Percentiles rank a stretch among this genome's conserved stretches.
Evolutionary conservation across 371 early-diverging fungal species (phyloP).

Genomic region (Umbelopsis sp.): DNA sequence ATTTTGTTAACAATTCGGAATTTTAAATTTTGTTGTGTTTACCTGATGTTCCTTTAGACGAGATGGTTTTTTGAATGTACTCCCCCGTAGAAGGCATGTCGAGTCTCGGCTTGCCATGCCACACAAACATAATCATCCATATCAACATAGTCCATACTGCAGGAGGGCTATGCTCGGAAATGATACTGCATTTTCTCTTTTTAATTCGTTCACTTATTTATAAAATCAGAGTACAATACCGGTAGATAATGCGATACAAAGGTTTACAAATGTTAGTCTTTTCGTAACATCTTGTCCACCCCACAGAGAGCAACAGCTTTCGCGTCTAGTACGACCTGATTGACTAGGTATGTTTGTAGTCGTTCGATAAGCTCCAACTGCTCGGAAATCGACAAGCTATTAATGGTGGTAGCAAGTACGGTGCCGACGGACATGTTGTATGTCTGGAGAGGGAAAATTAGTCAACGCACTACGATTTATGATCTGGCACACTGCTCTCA

Average conservation of each 20-base stretch:
- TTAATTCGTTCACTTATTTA: too few relatives aligned
- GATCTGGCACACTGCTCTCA: constrained; percentile 84
- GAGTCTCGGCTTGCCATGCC: too few relatives aligned
- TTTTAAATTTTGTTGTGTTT: too few relatives aligned
- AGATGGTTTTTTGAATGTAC: too few relatives aligned
- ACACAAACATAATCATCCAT: too few relatives aligned
- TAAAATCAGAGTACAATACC: background rate
- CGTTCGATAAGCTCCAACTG: constrained; percentile 59
- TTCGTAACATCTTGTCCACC: constrained; percentile 3
- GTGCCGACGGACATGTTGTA: constrained; percentile 50
- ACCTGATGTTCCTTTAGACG: too few relatives aligned
- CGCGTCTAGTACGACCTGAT: constrained; percentile 57
- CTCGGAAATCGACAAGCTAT: constrained; percentile 45
- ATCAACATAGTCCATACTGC: too few relatives aligned
- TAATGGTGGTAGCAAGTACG: constrained; percentile 51
- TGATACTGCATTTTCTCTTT: too few relatives aligned
- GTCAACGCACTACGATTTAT: too few relatives aligned
- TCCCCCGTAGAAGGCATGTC: too few relatives aligned
- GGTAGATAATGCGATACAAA: background rate
- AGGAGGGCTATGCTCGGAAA: too few relatives aligned
- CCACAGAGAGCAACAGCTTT: constrained; percentile 43
- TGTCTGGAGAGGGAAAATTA: constrained; percentile 23
- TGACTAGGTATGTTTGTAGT: constrained; percentile 56
- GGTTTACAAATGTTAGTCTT: background rate
- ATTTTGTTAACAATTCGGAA: too few relatives aligned